Evolutionary conservation across 345 rosid genomes (phyloP), one percentile per base, ranked within the genome.

Genomic region (Xanthoceras sorbifolium): DNA sequence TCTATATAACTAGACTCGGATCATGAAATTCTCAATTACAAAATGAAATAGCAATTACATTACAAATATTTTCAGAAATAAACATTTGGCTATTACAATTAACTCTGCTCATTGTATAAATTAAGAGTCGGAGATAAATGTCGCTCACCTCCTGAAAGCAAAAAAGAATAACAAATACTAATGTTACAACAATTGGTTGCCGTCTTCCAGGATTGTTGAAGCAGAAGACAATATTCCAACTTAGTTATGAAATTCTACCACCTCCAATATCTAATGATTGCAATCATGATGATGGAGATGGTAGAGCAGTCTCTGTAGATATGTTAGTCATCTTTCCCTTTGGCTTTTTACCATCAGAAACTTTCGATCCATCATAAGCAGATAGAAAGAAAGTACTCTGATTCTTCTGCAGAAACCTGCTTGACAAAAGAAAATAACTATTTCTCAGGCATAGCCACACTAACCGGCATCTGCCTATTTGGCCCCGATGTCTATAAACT

Each of bases 361-460:
- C 84, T 83, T 74, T 88, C 42, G 85, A 78, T 6, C 82, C 91
- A 34, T 93, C 94, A 59, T 95, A 90, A 6, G 91, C 85, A 52
- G 98, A 86, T 70, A 92, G 89, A 83, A 90, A 91, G 83, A 88
- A 91, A 9, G 81, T 85, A 72, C 89, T 89, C 77, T 96, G 99
- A 77, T 96, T 93, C 88, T 96, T 96, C 86, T 93, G 98, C 83
- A 96, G 77, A 80, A 87, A 96, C 85, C 99, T 95, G 90, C 84
- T 71, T 11, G 54, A 15, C 4, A 17, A n/a, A 32, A 23, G 15
- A 46, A 55, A 25, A 17, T 32, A 23, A 9, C 40, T 46, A 57
- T 48, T 40, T 44, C 20, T 38, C 28, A 31, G 10, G 60, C 76
- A 15, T 38, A 15, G 50, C 22, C 57, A n/a, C 62, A 23, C 64